Base-by-base conservation (phyloP, 192 early-diverging fungal genomes). In the Radiomyces spectabilis region DNA sequence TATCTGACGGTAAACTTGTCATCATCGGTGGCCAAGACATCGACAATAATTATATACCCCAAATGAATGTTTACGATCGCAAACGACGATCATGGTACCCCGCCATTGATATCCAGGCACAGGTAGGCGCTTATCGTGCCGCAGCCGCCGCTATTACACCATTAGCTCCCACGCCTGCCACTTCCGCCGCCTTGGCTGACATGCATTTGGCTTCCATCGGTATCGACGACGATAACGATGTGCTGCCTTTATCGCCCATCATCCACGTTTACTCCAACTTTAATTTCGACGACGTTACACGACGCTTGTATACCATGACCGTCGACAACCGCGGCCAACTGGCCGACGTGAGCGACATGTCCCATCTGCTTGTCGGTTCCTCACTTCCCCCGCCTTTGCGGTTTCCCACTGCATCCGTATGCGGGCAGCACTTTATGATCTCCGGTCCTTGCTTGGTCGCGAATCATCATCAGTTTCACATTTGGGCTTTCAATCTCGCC, bases 211-310 rank as follows among this genome's bases (percentile, higher is more conserved):
- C 45, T 30, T 40, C 3, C 75, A 76, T 15, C 69, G 82, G 30
- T 81, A 83, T 34, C 66, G n/a, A n/a, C n/a, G n/a, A n/a, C n/a
- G n/a, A n/a, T n/a, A n/a, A n/a, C n/a, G n/a, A n/a, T n/a, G n/a
- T n/a, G n/a, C n/a, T n/a, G n/a, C n/a, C n/a, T n/a, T n/a, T n/a
- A n/a, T n/a, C n/a, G n/a, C n/a, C n/a, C n/a, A n/a, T n/a, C n/a
- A n/a, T 89, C 44, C 87, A 87, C 59, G 85, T 84, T 52, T 87
- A 89, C 70, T 85, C 85, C 66, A 87, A 85, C 65, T 89, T 89
- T 55, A 77, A 79, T 1, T 6, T 16, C 16, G n/a, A 24, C 1
- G 71, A 82, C 27, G 85, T 89, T 35, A 83, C 82, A 61, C 80
- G 87, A 30, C 80, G 85, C 32, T 75, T 89, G 30, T 82, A 86